phyloP scores from a whole-genome alignment of 495 filamentous ascomycete genomes.

The Penicillium angulare region DNA sequence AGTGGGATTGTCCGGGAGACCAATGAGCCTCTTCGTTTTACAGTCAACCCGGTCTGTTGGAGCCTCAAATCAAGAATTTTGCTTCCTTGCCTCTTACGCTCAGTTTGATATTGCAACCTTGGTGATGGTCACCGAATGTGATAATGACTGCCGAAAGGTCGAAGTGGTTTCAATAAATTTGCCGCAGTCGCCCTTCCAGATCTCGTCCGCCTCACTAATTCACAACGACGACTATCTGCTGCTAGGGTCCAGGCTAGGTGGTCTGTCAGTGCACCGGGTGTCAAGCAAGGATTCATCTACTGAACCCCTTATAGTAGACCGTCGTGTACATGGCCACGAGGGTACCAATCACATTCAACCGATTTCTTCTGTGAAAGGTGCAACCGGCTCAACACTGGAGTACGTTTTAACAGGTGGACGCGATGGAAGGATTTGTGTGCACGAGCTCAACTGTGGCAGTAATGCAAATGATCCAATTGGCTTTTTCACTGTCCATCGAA shows the following conservation, averaged over 20 bases:
- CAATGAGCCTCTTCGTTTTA: constrained; percentile 26
- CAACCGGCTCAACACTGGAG: constrained; percentile 9
- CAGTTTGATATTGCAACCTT: constrained; percentile 29
- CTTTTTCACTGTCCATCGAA: constrained; percentile 50
- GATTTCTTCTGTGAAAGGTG: constrained; percentile 20
- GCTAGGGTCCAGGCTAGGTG: constrained; percentile 67
- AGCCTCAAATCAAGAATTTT: constrained; percentile 8
- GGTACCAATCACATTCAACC: constrained; percentile 64
- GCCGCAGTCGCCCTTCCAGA: constrained; percentile 31
- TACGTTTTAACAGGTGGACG: constrained; percentile 64
- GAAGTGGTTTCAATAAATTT: constrained; percentile 25
- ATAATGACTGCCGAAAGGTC: constrained; percentile 13
- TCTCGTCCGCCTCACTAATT: constrained; percentile 37
- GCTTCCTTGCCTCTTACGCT: constrained; percentile 33
- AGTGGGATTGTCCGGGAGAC: constrained; percentile 21
- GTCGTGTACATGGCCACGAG: constrained; percentile 56
- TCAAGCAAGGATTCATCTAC: constrained; percentile 11
- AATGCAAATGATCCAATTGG: constrained; percentile 9
- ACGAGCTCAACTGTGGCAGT: constrained; percentile 21
- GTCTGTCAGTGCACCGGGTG: constrained; percentile 53
- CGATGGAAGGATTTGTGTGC: constrained; percentile 69
- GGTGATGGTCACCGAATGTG: constrained; percentile 22
- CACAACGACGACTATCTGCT: constrained; percentile 48
- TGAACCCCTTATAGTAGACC: constrained; percentile 22
- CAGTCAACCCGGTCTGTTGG: constrained; percentile 4